Evolutionary conservation across 495 filamentous ascomycete species (phyloP), one percentile per base, ranked within the genome.

Genomic region (Penicillium maclennaniae): DNA sequence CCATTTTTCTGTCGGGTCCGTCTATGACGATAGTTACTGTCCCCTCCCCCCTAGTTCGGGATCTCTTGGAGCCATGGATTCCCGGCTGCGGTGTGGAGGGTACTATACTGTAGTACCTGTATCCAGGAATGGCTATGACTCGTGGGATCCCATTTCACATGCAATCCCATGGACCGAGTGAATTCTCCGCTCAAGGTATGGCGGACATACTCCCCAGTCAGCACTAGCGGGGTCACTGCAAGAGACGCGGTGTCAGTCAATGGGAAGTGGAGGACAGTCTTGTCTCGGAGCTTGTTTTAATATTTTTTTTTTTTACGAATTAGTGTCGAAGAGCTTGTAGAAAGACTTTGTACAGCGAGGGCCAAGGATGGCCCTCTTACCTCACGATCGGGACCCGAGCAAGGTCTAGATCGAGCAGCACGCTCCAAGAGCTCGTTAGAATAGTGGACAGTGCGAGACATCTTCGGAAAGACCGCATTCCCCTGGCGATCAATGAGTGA

Each of bases 151-250:
- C 23, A 31, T 17, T 49, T 49, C 36, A 50, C 47, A 43, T 43
- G 48, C n/a, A 40, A 17, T 16, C 7, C 7, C 16, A 19, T 19
- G 16, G n/a, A 14, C 48, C 27, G 12, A 10, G 28, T 31, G 28
- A 4, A 10, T 31, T 14, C 1, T 12, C 31, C 8, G 31, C 4
- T 14, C 31, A 42, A 40, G 36, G 9, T 31, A 34, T 41, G 43
- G 45, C 53, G 48, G 49, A 49, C 41, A 38, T 47, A 49, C 43
- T 38, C 36, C 53, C 53, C 49, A 56, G 57, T 60, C 57, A 56
- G 57, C 53, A 56, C 57, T 60, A 60, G 56, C 39, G 55, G 21
- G 23, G 6, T 20, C n/a, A 3, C 15, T 44, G 43, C 44, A 56
- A 51, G 54, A 47, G 46, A 28, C 53, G 38, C 17, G 42, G 34